Conservation (phyloP, 257 asterid species). For the Perilla frutescens region DNA sequence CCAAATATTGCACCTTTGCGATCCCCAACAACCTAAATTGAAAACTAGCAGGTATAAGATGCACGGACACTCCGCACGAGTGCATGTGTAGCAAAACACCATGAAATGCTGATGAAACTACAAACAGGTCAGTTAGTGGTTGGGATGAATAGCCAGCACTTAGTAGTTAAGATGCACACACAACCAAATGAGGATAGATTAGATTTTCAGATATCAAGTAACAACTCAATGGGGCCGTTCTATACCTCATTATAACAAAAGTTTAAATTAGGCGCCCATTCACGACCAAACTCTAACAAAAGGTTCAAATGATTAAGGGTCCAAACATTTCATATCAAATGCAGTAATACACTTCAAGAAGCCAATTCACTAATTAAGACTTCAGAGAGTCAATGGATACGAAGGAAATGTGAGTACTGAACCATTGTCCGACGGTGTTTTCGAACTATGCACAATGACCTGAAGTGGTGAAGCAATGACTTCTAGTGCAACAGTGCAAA, state of each 20-base stretch:
- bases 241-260: slow-evolving; percentile 3
- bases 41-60: slow-evolving; percentile 14
- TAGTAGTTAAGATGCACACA: not conserved
- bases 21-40: slow-evolving; percentile 88
- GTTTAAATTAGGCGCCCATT: not conserved
- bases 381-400: not conserved
- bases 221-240: not conserved
- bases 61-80: not conserved
- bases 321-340: not conserved
- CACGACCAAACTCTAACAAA: not conserved
- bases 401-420: slow-evolving; percentile 6
- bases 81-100: slow-evolving; percentile 4
- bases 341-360: not conserved
- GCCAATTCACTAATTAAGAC: not conserved
- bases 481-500: not conserved
- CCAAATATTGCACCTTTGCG: slow-evolving; percentile 88
- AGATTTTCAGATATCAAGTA: not conserved
- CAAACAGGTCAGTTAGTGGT: not conserved
- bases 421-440: not conserved
- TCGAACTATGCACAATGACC: not conserved
- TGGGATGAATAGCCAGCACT: not conserved
- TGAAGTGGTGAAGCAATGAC: not conserved
- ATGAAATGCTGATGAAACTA: slow-evolving; percentile 1
- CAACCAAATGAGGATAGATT: too few relatives aligned
- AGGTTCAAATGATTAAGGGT: not conserved